Evolutionary conservation across 495 filamentous ascomycete species (phyloP).

Genomic region (Penicillium antarcticum): DNA sequence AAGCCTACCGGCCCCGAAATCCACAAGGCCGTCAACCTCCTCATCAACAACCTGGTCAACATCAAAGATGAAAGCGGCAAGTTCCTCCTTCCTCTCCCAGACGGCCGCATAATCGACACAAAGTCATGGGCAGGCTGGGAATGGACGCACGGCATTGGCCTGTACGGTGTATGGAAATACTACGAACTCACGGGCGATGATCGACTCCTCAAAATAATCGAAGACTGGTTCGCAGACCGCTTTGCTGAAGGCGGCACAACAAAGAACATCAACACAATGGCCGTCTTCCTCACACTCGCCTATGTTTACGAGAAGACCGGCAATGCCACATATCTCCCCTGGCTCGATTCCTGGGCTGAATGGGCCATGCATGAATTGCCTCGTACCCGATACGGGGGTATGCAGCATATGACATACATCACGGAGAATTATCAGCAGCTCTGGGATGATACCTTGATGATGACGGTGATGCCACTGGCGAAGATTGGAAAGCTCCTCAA

Average conservation of each 20-base stretch:
- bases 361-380: slow-evolving; percentile 72
- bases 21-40: slow-evolving; percentile 52
- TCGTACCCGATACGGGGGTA: slow-evolving; percentile 65
- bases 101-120: slow-evolving; percentile 73
- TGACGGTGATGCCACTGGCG: slow-evolving; percentile 72
- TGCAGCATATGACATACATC: slow-evolving; percentile 65
- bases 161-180: slow-evolving; percentile 78
- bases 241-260: slow-evolving; percentile 67
- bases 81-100: slow-evolving; percentile 61
- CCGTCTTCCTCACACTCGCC: slow-evolving; percentile 66
- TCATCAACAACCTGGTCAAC: slow-evolving; percentile 66
- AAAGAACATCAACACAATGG: slow-evolving; percentile 83
- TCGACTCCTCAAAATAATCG: slow-evolving; percentile 53
- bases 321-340: slow-evolving; percentile 59
- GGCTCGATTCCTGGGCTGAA: slow-evolving; percentile 72
- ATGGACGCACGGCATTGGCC: slow-evolving; percentile 76
- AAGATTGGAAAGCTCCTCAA: slow-evolving; percentile 68
- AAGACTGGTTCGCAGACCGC: slow-evolving; percentile 63
- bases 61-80: slow-evolving; percentile 67
- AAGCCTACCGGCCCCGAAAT: slow-evolving; percentile 33
- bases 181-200: slow-evolving; percentile 59
- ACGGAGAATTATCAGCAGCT: slow-evolving; percentile 63
- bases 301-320: slow-evolving; percentile 66
- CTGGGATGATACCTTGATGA: slow-evolving; percentile 81
- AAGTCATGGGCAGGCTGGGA: slow-evolving; percentile 79